phyloP scores from a whole-genome alignment of 129 eudicot genomes.

The Centrapalus pauciflorus region DNA sequence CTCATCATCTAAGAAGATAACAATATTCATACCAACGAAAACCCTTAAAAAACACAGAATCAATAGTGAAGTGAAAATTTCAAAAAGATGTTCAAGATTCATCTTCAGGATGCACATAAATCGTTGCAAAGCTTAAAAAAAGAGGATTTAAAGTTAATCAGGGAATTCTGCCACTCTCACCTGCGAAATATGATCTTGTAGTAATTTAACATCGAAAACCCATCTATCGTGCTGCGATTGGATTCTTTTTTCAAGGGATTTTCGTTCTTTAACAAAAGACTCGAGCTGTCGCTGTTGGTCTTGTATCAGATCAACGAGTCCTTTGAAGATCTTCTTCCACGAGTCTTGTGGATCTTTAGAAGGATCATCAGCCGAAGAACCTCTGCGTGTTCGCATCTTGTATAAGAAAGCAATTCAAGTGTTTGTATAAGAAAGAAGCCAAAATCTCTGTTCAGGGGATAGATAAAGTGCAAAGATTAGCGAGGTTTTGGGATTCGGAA shows the following conservation, averaged over 20 bases:
- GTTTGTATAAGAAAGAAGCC: constrained; percentile 17
- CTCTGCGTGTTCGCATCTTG: constrained; percentile 41
- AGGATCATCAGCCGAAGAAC: background rate
- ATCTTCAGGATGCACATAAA: too few relatives aligned
- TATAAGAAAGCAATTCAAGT: constrained; percentile 15
- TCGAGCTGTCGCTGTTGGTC: constrained; percentile 42
- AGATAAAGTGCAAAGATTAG: background rate
- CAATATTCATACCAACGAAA: background rate
- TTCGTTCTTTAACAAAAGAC: constrained; percentile 32
- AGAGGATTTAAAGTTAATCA: background rate
- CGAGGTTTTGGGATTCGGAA: background rate
- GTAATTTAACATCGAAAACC: constrained; percentile 33
- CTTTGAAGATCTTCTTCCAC: constrained; percentile 49
- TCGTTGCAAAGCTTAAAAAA: background rate
- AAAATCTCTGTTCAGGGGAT: background rate
- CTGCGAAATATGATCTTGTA: constrained; percentile 39
- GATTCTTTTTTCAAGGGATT: constrained; percentile 38
- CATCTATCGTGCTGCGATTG: constrained; percentile 33
- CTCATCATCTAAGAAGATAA: constrained; percentile 43
- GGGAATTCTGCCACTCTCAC: constrained; percentile 14
- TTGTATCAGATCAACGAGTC: constrained; percentile 37
- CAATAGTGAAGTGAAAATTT: too few relatives aligned
- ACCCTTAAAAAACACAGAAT: constrained; percentile 18
- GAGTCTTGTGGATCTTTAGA: constrained; percentile 38
- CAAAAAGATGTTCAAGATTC: too few relatives aligned